Evolutionary conservation across 169 alveolate genomes (phyloP).

Genomic region (Hepatocystis sp.): DNA sequence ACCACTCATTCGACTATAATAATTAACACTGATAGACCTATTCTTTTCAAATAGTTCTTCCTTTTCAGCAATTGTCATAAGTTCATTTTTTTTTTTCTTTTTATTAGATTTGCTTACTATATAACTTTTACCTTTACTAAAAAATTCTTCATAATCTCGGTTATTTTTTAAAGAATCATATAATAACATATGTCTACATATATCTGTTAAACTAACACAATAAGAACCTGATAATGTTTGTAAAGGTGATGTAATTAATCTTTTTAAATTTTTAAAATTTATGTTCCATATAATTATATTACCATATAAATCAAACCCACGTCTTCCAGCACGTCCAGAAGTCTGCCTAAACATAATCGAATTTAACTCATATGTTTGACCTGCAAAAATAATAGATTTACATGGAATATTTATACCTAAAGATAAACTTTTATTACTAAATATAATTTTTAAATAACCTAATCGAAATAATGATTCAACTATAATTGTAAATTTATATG

Average conservation of each 20-base stretch:
- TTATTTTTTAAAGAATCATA: constrained; percentile 41
- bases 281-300: constrained; percentile 92
- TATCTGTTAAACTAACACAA: constrained; percentile 59
- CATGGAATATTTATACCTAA: constrained; percentile 95
- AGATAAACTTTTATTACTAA: constrained; percentile 91
- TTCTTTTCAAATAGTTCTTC: constrained; percentile 68
- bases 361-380: constrained; percentile 88
- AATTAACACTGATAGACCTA: constrained; percentile 48
- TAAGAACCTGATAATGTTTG: constrained; percentile 84
- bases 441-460: constrained; percentile 89
- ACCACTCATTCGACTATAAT: constrained; percentile 60
- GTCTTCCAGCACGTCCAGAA: constrained; percentile 94
- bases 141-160: constrained; percentile 39
- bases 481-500: constrained; percentile 81
- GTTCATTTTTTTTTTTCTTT: constrained; percentile 57
- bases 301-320: constrained; percentile 94
- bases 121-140: constrained; percentile 16
- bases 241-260: constrained; percentile 85
- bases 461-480: constrained; percentile 90
- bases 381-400: constrained; percentile 89
- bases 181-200: constrained; percentile 69
- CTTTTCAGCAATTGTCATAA: constrained; percentile 66
- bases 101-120: constrained; percentile 46
- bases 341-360: constrained; percentile 93
- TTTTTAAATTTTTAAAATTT: constrained; percentile 87